Evolutionary conservation across 768 basidiomycete genomes (phyloP), one percentile per base, ranked within the genome.

Genomic region (Termitomyces sp.): DNA sequence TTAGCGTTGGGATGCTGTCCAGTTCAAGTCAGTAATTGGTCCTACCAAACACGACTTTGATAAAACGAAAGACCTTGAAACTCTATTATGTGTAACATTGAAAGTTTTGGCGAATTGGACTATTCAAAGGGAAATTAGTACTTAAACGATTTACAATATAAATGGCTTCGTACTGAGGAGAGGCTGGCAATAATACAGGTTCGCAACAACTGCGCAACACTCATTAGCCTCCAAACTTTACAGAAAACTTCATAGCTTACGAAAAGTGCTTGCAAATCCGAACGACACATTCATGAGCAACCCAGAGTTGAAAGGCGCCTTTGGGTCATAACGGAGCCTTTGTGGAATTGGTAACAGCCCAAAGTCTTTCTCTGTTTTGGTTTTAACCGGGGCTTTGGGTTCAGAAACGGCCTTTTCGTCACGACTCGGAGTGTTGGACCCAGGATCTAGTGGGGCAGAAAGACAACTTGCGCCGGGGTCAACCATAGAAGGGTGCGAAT

Each of bases 31-130:
- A 47, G 27, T n/a, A 26, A 18, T 32, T 22, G 7, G 27, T 46
- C 13, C 9, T 55, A n/a, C 7, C 9, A 0, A 24, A 29, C 6
- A 18, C 24, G 36, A 47, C 12, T 10, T 22, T 4, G 8, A 4
- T 16, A 34, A 41, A 24, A 31, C 16, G 16, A 46, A 39, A 29
- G n/a, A 57, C 59, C 59, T 57, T 14, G 59, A 60, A 18, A 60
- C 59, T 34, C 34, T 36, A 14, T 26, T 39, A 43, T 60, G 43
- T 5, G 56, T 34, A 26, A 57, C 59, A 42, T 34, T 13, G 20
- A 60, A 60, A 12, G 56, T n/a, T 20, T 57, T 32, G 20, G 59
- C 53, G 24, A 60, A 36, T 43, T 60, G 50, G 0, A 60, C 56
- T 57, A 32, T 44, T 14, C 14, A 31, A 22, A 26, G 4, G n/a